Conservation (phyloP, 208 protist genomes). For the Acanthamoeba divionensis region DNA sequence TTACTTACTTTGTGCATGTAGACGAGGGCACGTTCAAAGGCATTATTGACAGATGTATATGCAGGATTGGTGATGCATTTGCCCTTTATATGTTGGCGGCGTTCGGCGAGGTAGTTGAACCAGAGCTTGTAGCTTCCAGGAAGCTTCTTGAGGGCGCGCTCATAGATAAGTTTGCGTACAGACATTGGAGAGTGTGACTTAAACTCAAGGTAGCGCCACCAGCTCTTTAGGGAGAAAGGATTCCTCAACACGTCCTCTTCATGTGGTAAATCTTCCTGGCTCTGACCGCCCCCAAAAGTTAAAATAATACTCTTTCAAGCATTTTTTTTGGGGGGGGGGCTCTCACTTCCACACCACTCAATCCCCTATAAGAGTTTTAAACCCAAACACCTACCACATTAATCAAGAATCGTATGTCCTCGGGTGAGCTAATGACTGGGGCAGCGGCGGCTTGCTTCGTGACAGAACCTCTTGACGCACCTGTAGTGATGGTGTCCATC, state of each 20-base stretch:
- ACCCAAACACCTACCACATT: too few relatives aligned
- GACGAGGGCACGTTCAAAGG: slow-evolving; percentile 81
- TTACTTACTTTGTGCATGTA: slow-evolving; percentile 81
- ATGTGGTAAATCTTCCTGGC: slow-evolving; percentile 5
- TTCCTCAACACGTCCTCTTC: slow-evolving; percentile 30
- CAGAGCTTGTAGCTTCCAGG: slow-evolving; percentile 83
- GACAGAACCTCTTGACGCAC: too few relatives aligned
- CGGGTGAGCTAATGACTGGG: too few relatives aligned
- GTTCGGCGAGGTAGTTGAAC: slow-evolving; percentile 69
- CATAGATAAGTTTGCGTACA: slow-evolving; percentile 63
- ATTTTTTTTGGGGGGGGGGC: too few relatives aligned
- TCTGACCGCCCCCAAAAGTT: too few relatives aligned
- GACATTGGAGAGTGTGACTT: neutral
- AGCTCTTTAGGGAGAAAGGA: slow-evolving; percentile 18
- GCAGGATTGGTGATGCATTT: slow-evolving; percentile 55
- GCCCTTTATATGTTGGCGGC: slow-evolving; percentile 24
- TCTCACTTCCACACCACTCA: too few relatives aligned
- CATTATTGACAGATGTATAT: slow-evolving; percentile 72
- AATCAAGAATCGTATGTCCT: too few relatives aligned
- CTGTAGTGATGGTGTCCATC: too few relatives aligned
- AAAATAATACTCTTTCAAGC: too few relatives aligned
- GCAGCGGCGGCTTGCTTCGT: too few relatives aligned
- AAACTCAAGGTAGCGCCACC: neutral
- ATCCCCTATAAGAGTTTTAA: too few relatives aligned
- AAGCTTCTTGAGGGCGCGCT: slow-evolving; percentile 76